Base-by-base conservation (phyloP, 805 yeast species). In the Barnettozyma populi region DNA sequence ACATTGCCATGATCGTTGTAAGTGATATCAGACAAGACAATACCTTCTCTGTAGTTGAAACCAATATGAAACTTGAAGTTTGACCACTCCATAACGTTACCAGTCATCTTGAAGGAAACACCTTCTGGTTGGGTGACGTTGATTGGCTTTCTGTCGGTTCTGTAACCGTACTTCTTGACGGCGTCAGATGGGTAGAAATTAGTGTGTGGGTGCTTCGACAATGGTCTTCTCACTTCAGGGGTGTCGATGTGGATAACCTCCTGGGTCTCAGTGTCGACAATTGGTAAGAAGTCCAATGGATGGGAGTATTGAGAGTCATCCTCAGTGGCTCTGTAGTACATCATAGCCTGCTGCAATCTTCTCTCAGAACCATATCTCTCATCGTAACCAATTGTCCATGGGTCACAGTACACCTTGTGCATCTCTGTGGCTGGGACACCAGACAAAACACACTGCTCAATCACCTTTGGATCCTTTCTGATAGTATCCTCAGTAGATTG, bases 1-100 rank as follows among this genome's bases (percentile, higher is more conserved):
- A 73, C 80, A 40, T 78, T 75, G 46, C 90, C 90, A 56, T 82
- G 87, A 63, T 85, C 92, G 60, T 84, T 82, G 74, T 80, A 85
- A 34, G 76, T 67, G 60, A 86, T 75, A 66, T 86, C 90, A 56
- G 83, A 78, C 53, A 86, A 74, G 27, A 86, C 92, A 63, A 86
- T 81, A 54, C 94, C 94, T 67, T 86, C 94, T 71, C 92, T 78
- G 71, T 84, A 83, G 73, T 86, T 86, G 78, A 86, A 86, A 35
- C 94, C 94, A 64, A 86, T 71, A 67, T 86, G 92, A 72, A 86
- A 74, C 52, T 78, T 74, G 73, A 79, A 86, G 70, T 85, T 86
- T 54, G 84, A 80, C 94, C 94, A 86, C 52, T 74, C 75, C 75
- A 86, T 80, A 45, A 78, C 73, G 60, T 83, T 75, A 45, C 87